phyloP scores from a whole-genome alignment of 106 monocot species.

The Platanthera guangdongensis region DNA sequence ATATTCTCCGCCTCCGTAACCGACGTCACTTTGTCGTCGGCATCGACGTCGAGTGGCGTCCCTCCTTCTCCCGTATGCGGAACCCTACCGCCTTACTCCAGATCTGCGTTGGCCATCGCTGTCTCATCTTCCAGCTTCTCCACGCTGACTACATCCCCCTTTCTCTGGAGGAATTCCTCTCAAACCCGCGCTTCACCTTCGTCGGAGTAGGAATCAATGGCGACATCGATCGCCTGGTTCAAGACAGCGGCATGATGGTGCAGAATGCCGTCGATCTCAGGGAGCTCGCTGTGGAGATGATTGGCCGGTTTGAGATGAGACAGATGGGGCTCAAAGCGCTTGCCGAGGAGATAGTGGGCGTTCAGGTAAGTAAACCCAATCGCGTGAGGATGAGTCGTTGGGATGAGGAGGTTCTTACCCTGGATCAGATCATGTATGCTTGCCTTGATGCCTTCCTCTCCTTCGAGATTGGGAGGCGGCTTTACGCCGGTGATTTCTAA shows the following conservation, averaged over 20 bases:
- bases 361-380: constrained; percentile 22
- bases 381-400: constrained; percentile 36
- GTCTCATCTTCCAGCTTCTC: constrained; percentile 50
- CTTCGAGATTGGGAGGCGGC: constrained; percentile 42
- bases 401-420: constrained; percentile 18
- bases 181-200: constrained; percentile 31
- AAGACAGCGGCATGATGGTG: constrained; percentile 11
- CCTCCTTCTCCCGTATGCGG: constrained; percentile 13
- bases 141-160: constrained; percentile 38
- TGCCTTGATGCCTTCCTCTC: constrained; percentile 49
- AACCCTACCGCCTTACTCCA: constrained; percentile 55
- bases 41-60: constrained; percentile 60
- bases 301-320: constrained; percentile 17
- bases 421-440: constrained; percentile 46
- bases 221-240: constrained; percentile 29
- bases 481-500: constrained; percentile 13
- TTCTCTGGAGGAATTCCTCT: constrained; percentile 27
- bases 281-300: constrained; percentile 18
- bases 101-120: constrained; percentile 53
- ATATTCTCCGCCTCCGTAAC: constrained; percentile 22
- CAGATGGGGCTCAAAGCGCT: constrained; percentile 28
- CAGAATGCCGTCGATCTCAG: constrained; percentile 30
- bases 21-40: constrained; percentile 36
- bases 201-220: constrained; percentile 41
- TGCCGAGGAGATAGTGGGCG: constrained; percentile 29